phyloP scores from a whole-genome alignment of 805 yeast genomes.

The Millerozyma acaciae region DNA sequence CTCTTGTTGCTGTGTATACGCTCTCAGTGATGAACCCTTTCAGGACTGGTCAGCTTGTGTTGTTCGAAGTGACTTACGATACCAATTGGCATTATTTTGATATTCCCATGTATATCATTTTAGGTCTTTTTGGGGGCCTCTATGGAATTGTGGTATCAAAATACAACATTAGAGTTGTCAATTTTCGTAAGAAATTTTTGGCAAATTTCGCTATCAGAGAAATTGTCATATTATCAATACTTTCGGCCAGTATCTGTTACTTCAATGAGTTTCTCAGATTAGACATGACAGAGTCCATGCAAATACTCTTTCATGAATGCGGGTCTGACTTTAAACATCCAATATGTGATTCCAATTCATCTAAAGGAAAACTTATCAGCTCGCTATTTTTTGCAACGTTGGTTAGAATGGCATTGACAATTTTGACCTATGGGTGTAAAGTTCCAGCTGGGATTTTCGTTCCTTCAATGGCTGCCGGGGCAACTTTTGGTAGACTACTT shows the following conservation, averaged over 20 bases:
- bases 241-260: constrained; percentile 77
- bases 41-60: constrained; percentile 88
- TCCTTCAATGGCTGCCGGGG: constrained; percentile 96
- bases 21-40: constrained; percentile 84
- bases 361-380: constrained; percentile 36
- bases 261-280: constrained; percentile 74
- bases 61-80: constrained; percentile 88
- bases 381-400: constrained; percentile 69
- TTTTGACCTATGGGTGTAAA: constrained; percentile 85
- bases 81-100: constrained; percentile 85
- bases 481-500: constrained; percentile 84
- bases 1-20: constrained; percentile 80
- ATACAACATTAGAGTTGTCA: constrained; percentile 70
- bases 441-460: constrained; percentile 98
- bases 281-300: constrained; percentile 97
- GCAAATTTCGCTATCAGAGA: constrained; percentile 61
- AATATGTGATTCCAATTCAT: constrained; percentile 32
- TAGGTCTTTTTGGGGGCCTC: constrained; percentile 90
- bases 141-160: constrained; percentile 78
- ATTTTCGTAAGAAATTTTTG: constrained; percentile 71
- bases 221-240: constrained; percentile 57
- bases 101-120: constrained; percentile 67
- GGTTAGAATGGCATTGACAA: constrained; percentile 65
- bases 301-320: constrained; percentile 82
- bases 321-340: constrained; percentile 40